Percentiles rank a stretch among this genome's conserved stretches.
These are phyloP conservation scores for Rhizophora apiculata DNA, from an alignment of 345 rosid species.

Conservation along the genomic window DNA sequence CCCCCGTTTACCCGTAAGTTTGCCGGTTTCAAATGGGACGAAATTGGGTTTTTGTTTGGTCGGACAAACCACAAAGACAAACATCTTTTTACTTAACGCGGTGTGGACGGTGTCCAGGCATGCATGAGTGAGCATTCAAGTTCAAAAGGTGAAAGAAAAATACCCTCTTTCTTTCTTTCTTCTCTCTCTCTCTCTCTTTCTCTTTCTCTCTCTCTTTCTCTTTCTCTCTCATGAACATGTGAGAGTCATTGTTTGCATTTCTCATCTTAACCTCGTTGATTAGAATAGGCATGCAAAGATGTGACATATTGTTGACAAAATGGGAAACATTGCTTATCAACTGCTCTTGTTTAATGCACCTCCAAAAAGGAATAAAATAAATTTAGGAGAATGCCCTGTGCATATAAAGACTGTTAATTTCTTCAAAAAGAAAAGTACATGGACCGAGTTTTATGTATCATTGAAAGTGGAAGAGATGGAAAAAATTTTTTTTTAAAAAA, in stretches of 20 bases:
- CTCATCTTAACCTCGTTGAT: background rate
- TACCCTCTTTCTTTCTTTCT: too few species aligned
- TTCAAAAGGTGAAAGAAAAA: constrained; percentile 13
- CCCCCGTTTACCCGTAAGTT: constrained; percentile 32
- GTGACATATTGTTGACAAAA: constrained; percentile 25
- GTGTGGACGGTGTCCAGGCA: constrained; percentile 29
- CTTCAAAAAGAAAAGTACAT: background rate
- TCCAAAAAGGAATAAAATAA: background rate
- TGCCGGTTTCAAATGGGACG: constrained; percentile 34
- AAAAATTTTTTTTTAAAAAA: too few species aligned
- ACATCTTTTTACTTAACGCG: constrained; percentile 6
- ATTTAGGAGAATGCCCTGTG: background rate
- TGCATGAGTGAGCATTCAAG: constrained; percentile 21
- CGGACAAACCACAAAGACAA: constrained; percentile 19
- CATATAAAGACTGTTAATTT: background rate
- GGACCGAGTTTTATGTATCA: too few species aligned
- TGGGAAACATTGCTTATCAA: constrained; percentile 22
- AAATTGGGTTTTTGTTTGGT: constrained; percentile 23
- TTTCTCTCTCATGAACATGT: constrained; percentile 4
- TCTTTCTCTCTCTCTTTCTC: background rate
- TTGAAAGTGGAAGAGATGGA: too few species aligned
- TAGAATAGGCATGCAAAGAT: constrained; percentile 22
- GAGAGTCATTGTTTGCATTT: background rate
- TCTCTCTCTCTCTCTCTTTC: too few species aligned
- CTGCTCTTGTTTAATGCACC: constrained; percentile 20